phyloP scores from a whole-genome alignment of 345 rosid species.

The Populus pruinosa region DNA sequence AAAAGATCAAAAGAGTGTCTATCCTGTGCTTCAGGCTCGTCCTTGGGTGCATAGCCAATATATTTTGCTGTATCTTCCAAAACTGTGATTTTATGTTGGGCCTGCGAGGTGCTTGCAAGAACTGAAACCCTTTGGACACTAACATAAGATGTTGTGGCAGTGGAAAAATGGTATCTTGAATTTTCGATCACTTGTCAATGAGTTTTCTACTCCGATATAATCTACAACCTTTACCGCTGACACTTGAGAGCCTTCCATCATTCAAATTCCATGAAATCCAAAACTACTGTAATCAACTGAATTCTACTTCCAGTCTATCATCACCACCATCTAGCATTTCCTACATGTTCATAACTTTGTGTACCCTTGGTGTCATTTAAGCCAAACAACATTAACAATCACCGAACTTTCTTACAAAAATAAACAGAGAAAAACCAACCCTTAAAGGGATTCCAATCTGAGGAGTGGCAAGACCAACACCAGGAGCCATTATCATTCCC shows the following conservation, averaged over 20 bases:
- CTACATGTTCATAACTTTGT: neutral
- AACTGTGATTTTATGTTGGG: too few species aligned
- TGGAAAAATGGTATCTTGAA: too few species aligned
- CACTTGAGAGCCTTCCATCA: neutral
- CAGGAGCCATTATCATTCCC: constrained; percentile 79
- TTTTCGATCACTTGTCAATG: neutral
- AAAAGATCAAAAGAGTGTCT: constrained; percentile 61
- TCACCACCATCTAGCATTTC: neutral
- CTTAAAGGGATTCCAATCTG: constrained; percentile 80
- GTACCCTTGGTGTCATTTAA: neutral
- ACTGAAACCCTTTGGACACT: too few species aligned
- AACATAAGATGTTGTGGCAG: too few species aligned
- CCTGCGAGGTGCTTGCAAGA: too few species aligned
- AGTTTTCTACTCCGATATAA: constrained; percentile 13
- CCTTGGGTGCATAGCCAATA: too few species aligned
- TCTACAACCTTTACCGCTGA: neutral
- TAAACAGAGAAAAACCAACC: constrained; percentile 26
- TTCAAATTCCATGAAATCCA: neutral
- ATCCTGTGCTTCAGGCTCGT: too few species aligned
- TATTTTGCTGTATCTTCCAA: too few species aligned
- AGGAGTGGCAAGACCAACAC: constrained; percentile 96
- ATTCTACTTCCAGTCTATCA: neutral
- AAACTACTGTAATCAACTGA: neutral
- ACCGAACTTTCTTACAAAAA: neutral
- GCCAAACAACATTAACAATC: neutral